Conservation (phyloP, 2,329 filamentous ascomycete genomes). For the Microcyclospora pomicola region DNA sequence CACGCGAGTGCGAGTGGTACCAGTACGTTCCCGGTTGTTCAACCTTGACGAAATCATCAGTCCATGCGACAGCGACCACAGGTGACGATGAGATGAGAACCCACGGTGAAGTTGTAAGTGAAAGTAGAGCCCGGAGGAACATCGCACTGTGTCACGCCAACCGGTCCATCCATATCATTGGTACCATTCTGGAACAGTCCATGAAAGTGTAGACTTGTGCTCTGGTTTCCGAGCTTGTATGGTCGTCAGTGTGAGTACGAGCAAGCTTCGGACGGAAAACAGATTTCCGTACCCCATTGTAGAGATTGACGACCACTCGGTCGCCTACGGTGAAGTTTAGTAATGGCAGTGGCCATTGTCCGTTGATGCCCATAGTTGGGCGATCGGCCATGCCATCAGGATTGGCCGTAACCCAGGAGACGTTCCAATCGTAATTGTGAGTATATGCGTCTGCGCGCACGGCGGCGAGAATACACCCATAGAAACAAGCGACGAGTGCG, state of each 20-base stretch:
- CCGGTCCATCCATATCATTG: slow-evolving; percentile 59
- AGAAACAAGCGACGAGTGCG: slow-evolving; percentile 19
- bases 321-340: slow-evolving; percentile 64
- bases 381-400: slow-evolving; percentile 39
- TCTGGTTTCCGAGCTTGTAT: slow-evolving; percentile 42
- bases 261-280: not conserved
- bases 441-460: slow-evolving; percentile 24
- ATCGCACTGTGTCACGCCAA: slow-evolving; percentile 52
- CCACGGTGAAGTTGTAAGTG: slow-evolving; percentile 53
- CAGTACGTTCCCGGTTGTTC: slow-evolving; percentile 41
- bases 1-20: slow-evolving; percentile 55
- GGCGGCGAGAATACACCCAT: slow-evolving; percentile 9
- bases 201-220: slow-evolving; percentile 60
- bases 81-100: not conserved
- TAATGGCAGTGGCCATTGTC: slow-evolving; percentile 58
- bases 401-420: slow-evolving; percentile 42
- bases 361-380: slow-evolving; percentile 55
- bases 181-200: slow-evolving; percentile 66
- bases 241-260: not conserved
- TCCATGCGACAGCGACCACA: not conserved
- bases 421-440: slow-evolving; percentile 35
- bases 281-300: slow-evolving; percentile 39
- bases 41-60: slow-evolving; percentile 31
- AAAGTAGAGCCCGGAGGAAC: slow-evolving; percentile 50
- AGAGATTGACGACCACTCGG: slow-evolving; percentile 52